Base-by-base conservation (phyloP, 2,329 filamentous ascomycete species). In the Ascocoryne sarcoides region DNA sequence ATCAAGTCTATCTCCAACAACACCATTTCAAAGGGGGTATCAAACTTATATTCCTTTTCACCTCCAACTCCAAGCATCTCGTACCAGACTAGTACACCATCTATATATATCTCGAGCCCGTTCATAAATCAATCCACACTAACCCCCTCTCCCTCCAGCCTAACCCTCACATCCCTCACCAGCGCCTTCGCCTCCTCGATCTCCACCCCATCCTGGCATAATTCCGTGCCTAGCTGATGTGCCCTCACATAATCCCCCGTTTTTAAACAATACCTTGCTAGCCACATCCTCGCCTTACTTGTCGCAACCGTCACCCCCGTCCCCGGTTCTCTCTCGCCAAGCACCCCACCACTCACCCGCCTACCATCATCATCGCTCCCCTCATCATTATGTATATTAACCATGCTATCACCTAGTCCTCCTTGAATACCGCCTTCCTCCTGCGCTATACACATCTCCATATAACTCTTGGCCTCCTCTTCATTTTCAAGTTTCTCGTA, bases 161-260 rank as follows among this genome's bases (percentile, higher is more conserved):
- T 75, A 4, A 83, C 83, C 51, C 89, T 74, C 10, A 94, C 81
- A 61, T 96, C 90, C 46, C 87, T 75, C 46, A 95, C 84, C 52
- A 96, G 67, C 3, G 88, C 87, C 65, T 96, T 96, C 19, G 92
- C 92, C 62, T 98, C 92, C 60, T 98, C 92, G 2, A 96, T 87
- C 62, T 96, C 92, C 18, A 93, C 81, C 0, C 92, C 92, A 62
- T 98, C 92, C 62, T 95, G 87, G 60, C 89, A 95, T 33, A 98
- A 68, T 63, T 98, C 92, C 46, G 82, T 87, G 0, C 88, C 89
- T 31, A 96, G 66, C 47, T 86, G 77, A 63, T 84, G 83, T 3
- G 87, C 86, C 15, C 83, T 75, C 21, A 72, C 69, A 53, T 85
- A 85, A 60, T 95, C 87, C 29, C 79, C 79, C 9, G 74, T 75